phyloP scores from a whole-genome alignment of 225 moss, liverwort and hornwort species.

The Sphagnum contortum region DNA sequence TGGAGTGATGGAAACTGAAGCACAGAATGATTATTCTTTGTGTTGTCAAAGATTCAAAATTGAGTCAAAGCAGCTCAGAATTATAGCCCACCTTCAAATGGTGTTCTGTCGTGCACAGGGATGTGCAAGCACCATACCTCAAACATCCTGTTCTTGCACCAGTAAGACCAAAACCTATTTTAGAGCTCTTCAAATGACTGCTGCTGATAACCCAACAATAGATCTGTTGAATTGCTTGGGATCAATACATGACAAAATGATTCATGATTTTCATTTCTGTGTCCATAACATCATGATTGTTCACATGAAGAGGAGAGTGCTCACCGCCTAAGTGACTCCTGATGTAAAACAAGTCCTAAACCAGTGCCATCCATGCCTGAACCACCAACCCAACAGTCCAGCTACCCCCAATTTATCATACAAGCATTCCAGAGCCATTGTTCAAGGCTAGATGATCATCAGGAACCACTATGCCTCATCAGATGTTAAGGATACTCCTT shows the following conservation, averaged over 20 bases:
- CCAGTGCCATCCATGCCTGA: slow-evolving; percentile 41
- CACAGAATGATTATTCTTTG: too few species aligned
- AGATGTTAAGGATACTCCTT: background rate
- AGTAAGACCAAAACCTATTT: background rate
- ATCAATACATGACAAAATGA: background rate
- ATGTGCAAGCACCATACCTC: slow-evolving; percentile 50
- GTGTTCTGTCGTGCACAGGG: slow-evolving; percentile 51
- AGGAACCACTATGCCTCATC: background rate
- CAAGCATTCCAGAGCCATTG: too few species aligned
- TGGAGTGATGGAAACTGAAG: too few species aligned
- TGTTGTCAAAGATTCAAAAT: too few species aligned
- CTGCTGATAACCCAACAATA: background rate
- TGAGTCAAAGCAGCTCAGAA: too few species aligned
- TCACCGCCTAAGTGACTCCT: slow-evolving; percentile 14
- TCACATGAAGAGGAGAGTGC: background rate
- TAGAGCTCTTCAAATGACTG: background rate
- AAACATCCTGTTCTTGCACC: slow-evolving; percentile 31
- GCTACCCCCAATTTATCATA: too few species aligned
- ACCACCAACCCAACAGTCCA: background rate
- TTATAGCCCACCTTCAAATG: slow-evolving; percentile 31
- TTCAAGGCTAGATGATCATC: background rate
- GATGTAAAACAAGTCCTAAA: slow-evolving; percentile 27
- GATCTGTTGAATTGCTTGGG: background rate
- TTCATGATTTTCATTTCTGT: background rate
- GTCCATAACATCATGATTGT: background rate